phyloP scores from a whole-genome alignment of 2,329 filamentous ascomycete species.

The Polychaeton citri region DNA sequence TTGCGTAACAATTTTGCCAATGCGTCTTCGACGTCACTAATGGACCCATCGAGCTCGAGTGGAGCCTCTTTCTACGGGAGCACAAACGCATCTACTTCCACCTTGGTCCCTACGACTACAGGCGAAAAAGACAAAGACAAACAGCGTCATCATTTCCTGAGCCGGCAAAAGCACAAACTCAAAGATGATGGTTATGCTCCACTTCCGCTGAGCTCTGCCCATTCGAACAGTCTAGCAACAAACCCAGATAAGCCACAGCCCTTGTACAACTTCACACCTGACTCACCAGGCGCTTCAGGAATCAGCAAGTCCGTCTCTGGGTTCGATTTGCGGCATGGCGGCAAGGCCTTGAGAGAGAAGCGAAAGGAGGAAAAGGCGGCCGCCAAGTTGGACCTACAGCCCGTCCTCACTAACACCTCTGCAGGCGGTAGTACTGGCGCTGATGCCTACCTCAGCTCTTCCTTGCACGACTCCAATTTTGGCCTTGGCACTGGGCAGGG shows the following conservation, averaged over 20 bases:
- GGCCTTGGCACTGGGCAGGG: constrained; percentile 12
- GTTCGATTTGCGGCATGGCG: constrained; percentile 64
- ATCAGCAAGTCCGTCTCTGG: constrained; percentile 78
- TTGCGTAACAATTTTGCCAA: constrained; percentile 50
- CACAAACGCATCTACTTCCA: constrained; percentile 64
- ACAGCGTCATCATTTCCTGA: constrained; percentile 63
- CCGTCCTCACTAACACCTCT: constrained; percentile 19
- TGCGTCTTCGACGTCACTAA: constrained; percentile 57
- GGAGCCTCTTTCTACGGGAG: constrained; percentile 55
- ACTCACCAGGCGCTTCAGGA: constrained; percentile 53
- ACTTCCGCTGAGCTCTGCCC: constrained; percentile 59
- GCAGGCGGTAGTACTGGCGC: constrained; percentile 4
- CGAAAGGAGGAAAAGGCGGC: constrained; percentile 40
- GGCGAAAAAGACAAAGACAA: constrained; percentile 57
- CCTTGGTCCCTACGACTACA: constrained; percentile 48
- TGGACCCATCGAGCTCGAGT: constrained; percentile 42
- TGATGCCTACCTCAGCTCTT: constrained; percentile 10
- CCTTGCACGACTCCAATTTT: constrained; percentile 3
- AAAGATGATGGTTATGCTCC: constrained; percentile 49
- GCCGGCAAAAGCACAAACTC: constrained; percentile 65
- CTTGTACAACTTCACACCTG: constrained; percentile 67
- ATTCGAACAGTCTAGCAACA: constrained; percentile 62
- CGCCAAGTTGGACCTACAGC: constrained; percentile 18
- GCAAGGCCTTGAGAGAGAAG: constrained; percentile 64
- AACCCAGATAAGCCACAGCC: constrained; percentile 64